Evolutionary conservation across 352 stramenopile genomes (phyloP), one percentile per base, ranked within the genome.

Genomic region (Phytophthora parvispora): DNA sequence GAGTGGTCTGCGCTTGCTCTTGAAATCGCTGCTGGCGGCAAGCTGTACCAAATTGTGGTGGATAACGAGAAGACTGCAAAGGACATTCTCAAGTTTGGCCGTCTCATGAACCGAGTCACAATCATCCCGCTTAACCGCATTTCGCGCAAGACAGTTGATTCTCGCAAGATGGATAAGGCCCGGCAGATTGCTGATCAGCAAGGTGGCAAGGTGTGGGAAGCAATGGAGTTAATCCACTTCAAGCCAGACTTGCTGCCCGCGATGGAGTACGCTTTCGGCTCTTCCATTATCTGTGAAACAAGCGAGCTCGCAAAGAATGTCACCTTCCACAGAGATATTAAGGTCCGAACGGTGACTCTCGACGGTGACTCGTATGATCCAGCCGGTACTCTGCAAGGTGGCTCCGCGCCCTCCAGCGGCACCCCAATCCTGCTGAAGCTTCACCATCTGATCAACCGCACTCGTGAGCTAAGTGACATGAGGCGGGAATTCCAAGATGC

Each of bases 111-210:
- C 55, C 95, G 98, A 31, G 98, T 99, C 20, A 99, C 98, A 6
- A 99, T 99, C 48, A 98, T 99, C 67, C 98, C 98, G 29, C 85
- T 99, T 13, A 99, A 99, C 72, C 98, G 98, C 60, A 99, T 99
- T 79, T 92, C 89, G 5, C 83, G 86, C 24, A 90, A 92, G 34
- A 89, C 81, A 0, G 73, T 97, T 10, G 86, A 92, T 34, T 76
- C 68, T 20, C 79, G 81, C 49, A 92, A 96, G 63, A 82, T 98
- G 57, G 74, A 90, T 22, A 90, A 84, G 47, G 96, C 96, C 12
- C 83, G 81, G 36, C 74, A 92, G 34, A 90, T 99, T 25, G 96
- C 97, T 0, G 70, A 82, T 1, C 81, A 98, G 43, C 78, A 98
- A 65, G 94, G 96, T 22, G 93, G 96, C 3, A 90, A 94, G 64